phyloP scores from a whole-genome alignment of 306 rosid genomes.

The Clitoria ternatea region DNA sequence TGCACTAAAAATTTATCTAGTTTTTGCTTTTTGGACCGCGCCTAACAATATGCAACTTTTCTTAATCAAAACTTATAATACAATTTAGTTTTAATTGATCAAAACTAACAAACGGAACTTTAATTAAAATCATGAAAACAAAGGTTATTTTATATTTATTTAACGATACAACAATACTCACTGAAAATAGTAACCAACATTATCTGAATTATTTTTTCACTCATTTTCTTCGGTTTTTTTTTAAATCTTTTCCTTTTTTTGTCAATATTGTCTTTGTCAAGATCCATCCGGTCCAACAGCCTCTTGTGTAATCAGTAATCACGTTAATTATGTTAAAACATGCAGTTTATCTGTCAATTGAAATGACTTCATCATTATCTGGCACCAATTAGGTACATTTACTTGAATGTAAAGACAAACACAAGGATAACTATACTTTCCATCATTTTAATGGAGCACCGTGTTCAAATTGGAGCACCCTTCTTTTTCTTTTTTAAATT shows the following conservation, averaged over 20 bases:
- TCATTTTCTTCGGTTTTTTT: background rate
- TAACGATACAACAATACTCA: too few species aligned
- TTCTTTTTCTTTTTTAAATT: too few species aligned
- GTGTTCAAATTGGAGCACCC: background rate
- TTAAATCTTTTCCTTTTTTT: background rate
- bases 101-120: too few species aligned
- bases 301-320: background rate
- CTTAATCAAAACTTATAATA: too few species aligned
- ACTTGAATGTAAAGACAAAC: background rate
- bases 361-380: background rate
- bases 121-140: too few species aligned
- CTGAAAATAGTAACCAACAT: too few species aligned
- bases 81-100: too few species aligned
- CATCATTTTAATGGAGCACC: background rate
- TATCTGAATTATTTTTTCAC: background rate
- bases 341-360: background rate
- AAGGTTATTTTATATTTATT: too few species aligned
- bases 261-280: background rate
- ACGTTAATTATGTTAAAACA: background rate
- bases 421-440: background rate
- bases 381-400: background rate
- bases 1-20: too few species aligned
- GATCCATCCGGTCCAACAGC: background rate
- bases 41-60: too few species aligned
- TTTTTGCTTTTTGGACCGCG: too few species aligned